Base-by-base conservation (phyloP, 2,329 filamentous ascomycete species). In the Penicillium paneum region DNA sequence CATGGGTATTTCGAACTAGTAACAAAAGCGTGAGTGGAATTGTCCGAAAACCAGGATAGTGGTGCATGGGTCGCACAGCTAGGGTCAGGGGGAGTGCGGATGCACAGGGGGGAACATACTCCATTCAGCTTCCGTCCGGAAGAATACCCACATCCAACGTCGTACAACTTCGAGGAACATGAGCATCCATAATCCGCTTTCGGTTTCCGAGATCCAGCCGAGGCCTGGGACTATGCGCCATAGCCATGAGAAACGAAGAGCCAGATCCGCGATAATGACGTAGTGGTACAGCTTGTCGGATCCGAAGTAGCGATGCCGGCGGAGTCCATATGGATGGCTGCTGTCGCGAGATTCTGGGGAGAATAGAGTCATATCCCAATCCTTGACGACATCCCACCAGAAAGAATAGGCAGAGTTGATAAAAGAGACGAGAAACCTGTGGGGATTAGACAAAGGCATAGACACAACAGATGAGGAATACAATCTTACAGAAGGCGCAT, bases 71-170 rank as follows among this genome's bases (percentile, higher is more conserved):
- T 46, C 32, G 38, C 41, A 48, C 34, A 2, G 24, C 40, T 38
- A 21, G 21, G 42, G 28, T 17, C 24, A 29, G 13, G 29, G 31
- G 40, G 17, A 24, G n/a, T 11, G 26, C 31, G 41, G 21, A 17
- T 40, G 34, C 26, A n/a, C 28, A 42, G 36, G 17, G 54, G 42
- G 19, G 40, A 46, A 75, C 75, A 85, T 79, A 74, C 90, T 83
- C 89, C 89, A 96, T 77, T 99, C 94, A 21, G 91, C 92, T 79
- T 99, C 94, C 38, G 96, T 87, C 10, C 94, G 84, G 75, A 97
- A 90, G 74, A 97, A 97, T 54, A 97, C 91, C 94, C 94, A 99
- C 57, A 97, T 82, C 91, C 93, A 97, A 54, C 94, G 82, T 44
- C 94, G 83, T 42, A 90, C 80, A 17, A 97, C 89, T 76, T 99